Conservation (phyloP, 768 basidiomycete species). For the Pleurotus giganteus region DNA sequence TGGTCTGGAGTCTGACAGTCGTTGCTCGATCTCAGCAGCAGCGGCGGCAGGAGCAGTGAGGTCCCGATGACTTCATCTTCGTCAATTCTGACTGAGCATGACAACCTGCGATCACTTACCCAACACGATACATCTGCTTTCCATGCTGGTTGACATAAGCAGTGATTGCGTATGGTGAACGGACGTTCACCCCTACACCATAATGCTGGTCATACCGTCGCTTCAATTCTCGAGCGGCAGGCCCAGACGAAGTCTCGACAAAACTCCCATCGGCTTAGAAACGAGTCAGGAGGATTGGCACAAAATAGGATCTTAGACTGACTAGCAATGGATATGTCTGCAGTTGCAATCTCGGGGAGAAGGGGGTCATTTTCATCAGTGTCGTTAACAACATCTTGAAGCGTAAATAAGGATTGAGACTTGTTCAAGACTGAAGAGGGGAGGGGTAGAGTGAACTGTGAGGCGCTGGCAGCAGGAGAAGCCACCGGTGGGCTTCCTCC, state of each 20-base stretch:
- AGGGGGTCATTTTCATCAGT: slow-evolving; percentile 35
- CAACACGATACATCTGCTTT: slow-evolving; percentile 72
- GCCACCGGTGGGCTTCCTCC: slow-evolving; percentile 9
- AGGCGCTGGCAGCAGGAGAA: background rate
- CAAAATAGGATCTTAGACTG: slow-evolving; percentile 26
- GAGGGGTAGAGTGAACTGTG: slow-evolving; percentile 41
- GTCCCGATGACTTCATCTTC: slow-evolving; percentile 50
- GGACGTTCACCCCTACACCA: slow-evolving; percentile 63
- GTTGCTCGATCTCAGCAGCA: slow-evolving; percentile 49
- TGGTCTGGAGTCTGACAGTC: slow-evolving; percentile 29
- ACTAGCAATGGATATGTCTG: slow-evolving; percentile 61
- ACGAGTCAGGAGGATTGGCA: slow-evolving; percentile 12
- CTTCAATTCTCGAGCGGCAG: slow-evolving; percentile 77
- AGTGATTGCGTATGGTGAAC: slow-evolving; percentile 83
- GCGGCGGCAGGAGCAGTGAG: slow-evolving; percentile 58
- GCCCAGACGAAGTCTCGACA: slow-evolving; percentile 77
- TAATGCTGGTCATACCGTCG: slow-evolving; percentile 66
- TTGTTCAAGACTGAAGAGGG: slow-evolving; percentile 34
- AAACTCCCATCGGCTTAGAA: slow-evolving; percentile 67
- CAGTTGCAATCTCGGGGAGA: slow-evolving; percentile 49
- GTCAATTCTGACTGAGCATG: background rate
- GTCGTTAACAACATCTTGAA: slow-evolving; percentile 41
- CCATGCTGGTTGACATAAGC: slow-evolving; percentile 81
- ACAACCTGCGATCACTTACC: slow-evolving; percentile 44
- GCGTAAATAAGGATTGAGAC: slow-evolving; percentile 41